phyloP scores from a whole-genome alignment of 2,329 filamentous ascomycete genomes.

The Colletotrichum liriopes region DNA sequence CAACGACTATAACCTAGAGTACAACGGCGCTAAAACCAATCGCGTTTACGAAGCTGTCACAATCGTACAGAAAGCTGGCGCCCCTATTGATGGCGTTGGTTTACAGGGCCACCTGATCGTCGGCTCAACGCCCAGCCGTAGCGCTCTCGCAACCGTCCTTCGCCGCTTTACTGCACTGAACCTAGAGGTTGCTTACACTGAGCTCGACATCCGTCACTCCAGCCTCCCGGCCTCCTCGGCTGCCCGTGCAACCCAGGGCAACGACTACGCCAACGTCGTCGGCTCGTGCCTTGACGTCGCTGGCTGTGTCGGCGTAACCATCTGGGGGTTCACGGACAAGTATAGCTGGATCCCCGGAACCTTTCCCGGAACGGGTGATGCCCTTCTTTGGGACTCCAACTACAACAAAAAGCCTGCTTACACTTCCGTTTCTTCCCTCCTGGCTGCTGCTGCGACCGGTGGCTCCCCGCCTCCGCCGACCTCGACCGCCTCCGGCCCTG shows the following conservation, averaged over 20 bases:
- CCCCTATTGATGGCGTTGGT: slow-evolving; percentile 68
- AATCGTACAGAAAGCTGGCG: slow-evolving; percentile 54
- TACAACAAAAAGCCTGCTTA: slow-evolving; percentile 58
- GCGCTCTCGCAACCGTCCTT: slow-evolving; percentile 62
- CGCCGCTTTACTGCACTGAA: slow-evolving; percentile 65
- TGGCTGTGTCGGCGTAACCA: not conserved
- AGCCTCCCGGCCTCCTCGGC: slow-evolving; percentile 60
- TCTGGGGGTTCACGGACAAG: slow-evolving; percentile 4
- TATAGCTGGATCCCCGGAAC: slow-evolving; percentile 52
- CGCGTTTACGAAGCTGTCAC: slow-evolving; percentile 54
- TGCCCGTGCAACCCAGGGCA: slow-evolving; percentile 57
- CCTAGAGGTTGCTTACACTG: slow-evolving; percentile 73
- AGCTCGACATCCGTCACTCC: slow-evolving; percentile 71
- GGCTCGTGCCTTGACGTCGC: not conserved
- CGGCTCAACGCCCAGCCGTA: slow-evolving; percentile 59
- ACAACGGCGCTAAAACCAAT: slow-evolving; percentile 53
- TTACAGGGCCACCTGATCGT: slow-evolving; percentile 67
- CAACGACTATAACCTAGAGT: slow-evolving; percentile 73
- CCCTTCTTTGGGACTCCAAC: slow-evolving; percentile 56
- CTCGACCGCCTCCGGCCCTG: not conserved
- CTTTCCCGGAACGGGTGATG: slow-evolving; percentile 58
- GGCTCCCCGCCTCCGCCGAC: not conserved
- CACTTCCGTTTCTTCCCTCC: slow-evolving; percentile 55
- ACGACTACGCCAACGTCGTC: slow-evolving; percentile 1
- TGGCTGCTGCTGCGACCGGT: slow-evolving; percentile 49